Evolutionary conservation across 1,139 yeast genomes (phyloP).

Genomic region (Candida dubliniensis): DNA sequence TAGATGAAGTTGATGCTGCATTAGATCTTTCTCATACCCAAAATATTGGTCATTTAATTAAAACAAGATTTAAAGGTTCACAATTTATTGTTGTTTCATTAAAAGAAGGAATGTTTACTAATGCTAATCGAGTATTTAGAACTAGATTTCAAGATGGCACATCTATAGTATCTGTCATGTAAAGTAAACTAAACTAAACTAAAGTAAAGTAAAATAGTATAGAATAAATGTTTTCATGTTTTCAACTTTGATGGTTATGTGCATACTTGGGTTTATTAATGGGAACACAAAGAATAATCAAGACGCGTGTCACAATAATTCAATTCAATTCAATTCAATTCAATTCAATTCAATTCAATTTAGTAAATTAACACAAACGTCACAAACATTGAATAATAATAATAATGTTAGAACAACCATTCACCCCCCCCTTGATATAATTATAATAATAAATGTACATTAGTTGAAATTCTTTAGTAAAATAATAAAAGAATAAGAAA

Average conservation of each 20-base stretch:
- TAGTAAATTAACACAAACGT: too few relatives aligned
- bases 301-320: conserved; percentile 3
- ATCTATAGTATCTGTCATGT: conserved; percentile 75
- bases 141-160: conserved; percentile 97
- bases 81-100: conserved; percentile 95
- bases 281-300: too few relatives aligned
- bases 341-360: too few relatives aligned
- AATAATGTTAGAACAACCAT: neutral
- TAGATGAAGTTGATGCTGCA: conserved; percentile 98
- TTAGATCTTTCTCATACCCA: conserved; percentile 96
- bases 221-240: neutral
- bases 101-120: conserved; percentile 97
- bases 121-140: conserved; percentile 91
- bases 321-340: too few relatives aligned
- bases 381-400: neutral
- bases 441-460: too few relatives aligned
- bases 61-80: conserved; percentile 90
- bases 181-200: too few relatives aligned
- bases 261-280: too few relatives aligned
- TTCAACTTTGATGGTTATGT: too few relatives aligned
- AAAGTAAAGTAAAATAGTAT: neutral
- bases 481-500: too few relatives aligned
- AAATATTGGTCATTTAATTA: conserved; percentile 93
- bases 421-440: too few relatives aligned
- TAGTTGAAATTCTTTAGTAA: too few relatives aligned